A percentile compares a stretch with the other conserved stretches of the same genome.
Conservation (phyloP, 768 basidiomycete genomes). For the Leucocoprinus leucothites region DNA sequence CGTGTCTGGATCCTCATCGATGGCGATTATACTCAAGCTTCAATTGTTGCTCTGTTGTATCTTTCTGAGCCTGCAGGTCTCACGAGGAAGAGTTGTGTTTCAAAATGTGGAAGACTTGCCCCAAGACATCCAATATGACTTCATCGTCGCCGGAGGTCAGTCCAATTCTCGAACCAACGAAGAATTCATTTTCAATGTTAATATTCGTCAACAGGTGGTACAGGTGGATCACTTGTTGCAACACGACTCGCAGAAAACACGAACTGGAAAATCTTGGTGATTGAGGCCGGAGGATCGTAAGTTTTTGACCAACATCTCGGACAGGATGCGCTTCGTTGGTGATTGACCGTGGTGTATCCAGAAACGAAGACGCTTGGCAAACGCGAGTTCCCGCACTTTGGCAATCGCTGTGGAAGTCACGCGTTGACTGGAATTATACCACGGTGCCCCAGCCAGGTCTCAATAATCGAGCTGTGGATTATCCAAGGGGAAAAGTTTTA, state of each 20-base stretch:
- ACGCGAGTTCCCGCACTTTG: neutral
- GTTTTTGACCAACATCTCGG: neutral
- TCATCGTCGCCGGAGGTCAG: slow-evolving; percentile 14
- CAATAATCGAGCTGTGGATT: slow-evolving; percentile 7
- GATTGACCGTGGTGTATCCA: neutral
- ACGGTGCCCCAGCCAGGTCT: slow-evolving; percentile 11
- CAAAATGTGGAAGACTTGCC: neutral
- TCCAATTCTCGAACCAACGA: neutral
- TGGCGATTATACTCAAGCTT: neutral
- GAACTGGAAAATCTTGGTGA: slow-evolving; percentile 11
- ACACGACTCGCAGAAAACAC: slow-evolving; percentile 10
- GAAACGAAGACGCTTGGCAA: slow-evolving; percentile 2
- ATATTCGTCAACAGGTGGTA: slow-evolving; percentile 7
- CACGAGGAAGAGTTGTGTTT: neutral
- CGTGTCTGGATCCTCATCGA: no score
- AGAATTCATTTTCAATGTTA: no score
- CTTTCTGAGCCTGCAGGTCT: neutral
- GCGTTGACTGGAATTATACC: slow-evolving; percentile 17
- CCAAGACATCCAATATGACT: slow-evolving; percentile 2
- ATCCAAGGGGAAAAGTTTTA: slow-evolving; percentile 11
- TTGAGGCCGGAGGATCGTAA: slow-evolving; percentile 14
- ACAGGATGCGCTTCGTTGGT: neutral
- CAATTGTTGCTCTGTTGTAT: neutral
- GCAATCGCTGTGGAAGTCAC: neutral
- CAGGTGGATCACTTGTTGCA: slow-evolving; percentile 9